Conservation (phyloP, 441 rosid species). For the Raphanus hybrid region DNA sequence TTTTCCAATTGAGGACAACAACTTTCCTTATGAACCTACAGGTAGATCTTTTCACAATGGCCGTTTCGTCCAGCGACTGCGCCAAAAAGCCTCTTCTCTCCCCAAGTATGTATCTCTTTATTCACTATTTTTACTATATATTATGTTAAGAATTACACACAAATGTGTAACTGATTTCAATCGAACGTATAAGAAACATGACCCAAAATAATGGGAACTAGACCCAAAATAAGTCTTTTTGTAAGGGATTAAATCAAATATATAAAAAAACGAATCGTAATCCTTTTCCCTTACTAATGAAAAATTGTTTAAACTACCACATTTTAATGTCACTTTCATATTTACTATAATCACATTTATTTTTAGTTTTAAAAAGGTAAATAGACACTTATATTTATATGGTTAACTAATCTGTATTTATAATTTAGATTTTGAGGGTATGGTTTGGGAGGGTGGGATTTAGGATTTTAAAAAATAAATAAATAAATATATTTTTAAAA, state of each 20-base stretch:
- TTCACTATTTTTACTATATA: neutral
- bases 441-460: no score
- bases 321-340: no score
- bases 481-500: no score
- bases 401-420: no score
- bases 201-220: neutral
- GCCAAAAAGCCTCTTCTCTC: slow-evolving; percentile 68
- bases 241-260: neutral
- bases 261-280: no score
- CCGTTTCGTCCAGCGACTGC: slow-evolving; percentile 76
- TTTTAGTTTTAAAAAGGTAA: no score
- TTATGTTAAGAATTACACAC: neutral
- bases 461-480: no score
- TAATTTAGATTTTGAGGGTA: no score
- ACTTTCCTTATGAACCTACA: slow-evolving; percentile 54
- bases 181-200: neutral
- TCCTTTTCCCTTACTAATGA: neutral
- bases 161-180: neutral
- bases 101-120: slow-evolving; percentile 47
- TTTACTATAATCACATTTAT: no score
- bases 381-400: no score
- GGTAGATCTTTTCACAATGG: slow-evolving; percentile 79
- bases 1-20: slow-evolving; percentile 50
- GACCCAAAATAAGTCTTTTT: neutral
- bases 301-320: no score